Percentiles rank a stretch among this genome's conserved stretches.
These are phyloP conservation scores for Termitomyces sp. DNA, from an alignment of 768 basidiomycete genomes.

Conservation along the genomic window DNA sequence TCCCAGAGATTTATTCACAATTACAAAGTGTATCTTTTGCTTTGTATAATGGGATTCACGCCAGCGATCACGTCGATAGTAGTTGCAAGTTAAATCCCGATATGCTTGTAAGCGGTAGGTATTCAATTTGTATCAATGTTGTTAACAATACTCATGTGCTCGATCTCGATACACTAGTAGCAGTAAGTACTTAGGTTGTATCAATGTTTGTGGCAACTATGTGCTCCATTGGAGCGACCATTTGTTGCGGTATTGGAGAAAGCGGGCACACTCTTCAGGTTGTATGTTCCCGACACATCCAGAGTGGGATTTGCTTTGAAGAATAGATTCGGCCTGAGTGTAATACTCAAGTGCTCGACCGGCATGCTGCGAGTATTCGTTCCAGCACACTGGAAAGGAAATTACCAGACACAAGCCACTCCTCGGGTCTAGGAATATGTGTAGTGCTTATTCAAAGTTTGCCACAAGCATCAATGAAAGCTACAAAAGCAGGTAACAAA, in stretches of 20 bases:
- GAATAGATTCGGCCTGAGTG: slow-evolving; percentile 82
- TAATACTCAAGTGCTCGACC: slow-evolving; percentile 64
- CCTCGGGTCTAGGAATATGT: slow-evolving; percentile 82
- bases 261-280: slow-evolving; percentile 58
- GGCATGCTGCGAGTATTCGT: slow-evolving; percentile 59
- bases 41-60: no score
- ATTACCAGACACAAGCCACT: slow-evolving; percentile 71
- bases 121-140: no score
- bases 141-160: no score
- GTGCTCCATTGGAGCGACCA: slow-evolving; percentile 8
- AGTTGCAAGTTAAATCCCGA: no score
- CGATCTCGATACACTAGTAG: no score
- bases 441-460: slow-evolving; percentile 58
- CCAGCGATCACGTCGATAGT: no score
- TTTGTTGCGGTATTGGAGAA: slow-evolving; percentile 31
- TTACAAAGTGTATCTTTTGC: no score
- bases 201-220: slow-evolving; percentile 11
- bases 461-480: neutral
- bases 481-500: neutral
- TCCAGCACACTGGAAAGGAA: neutral
- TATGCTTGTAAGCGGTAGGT: no score
- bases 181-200: no score
- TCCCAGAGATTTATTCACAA: no score
- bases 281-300: slow-evolving; percentile 77
- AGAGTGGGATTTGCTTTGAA: slow-evolving; percentile 85